phyloP scores from a whole-genome alignment of 1,284 basidiomycete species.

The Tetrapyrgos nigripes region DNA sequence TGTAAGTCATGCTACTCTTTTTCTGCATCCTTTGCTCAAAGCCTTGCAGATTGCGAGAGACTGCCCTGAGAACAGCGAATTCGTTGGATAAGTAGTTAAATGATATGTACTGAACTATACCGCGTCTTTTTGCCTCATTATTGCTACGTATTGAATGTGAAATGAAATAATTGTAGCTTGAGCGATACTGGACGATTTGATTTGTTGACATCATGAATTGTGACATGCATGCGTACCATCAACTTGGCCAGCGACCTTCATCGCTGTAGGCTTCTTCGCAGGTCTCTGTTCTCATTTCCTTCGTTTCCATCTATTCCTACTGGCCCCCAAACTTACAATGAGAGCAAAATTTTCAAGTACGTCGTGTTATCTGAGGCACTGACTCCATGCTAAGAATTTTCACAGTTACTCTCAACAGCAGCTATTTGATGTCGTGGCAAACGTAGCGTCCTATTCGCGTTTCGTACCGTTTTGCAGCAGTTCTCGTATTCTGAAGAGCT shows the following conservation, averaged over 20 bases:
- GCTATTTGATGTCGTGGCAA: constrained; percentile 87
- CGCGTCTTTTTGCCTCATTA: constrained; percentile 1
- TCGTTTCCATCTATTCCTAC: constrained; percentile 17
- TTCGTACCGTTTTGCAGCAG: constrained; percentile 92
- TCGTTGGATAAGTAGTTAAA: constrained; percentile 41
- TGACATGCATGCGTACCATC: constrained; percentile 7
- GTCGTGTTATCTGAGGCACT: constrained; percentile 36
- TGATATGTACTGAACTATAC: constrained; percentile 1
- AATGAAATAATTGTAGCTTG: not conserved
- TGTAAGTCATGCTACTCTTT: constrained; percentile 48
- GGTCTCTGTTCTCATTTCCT: constrained; percentile 47
- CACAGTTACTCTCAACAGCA: constrained; percentile 69
- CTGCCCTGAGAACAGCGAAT: constrained; percentile 70
- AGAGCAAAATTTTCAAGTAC: constrained; percentile 77
- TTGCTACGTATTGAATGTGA: constrained; percentile 3
- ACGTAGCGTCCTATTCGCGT: constrained; percentile 84
- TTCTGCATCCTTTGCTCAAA: constrained; percentile 2
- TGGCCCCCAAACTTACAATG: constrained; percentile 44
- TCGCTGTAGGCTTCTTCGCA: constrained; percentile 9
- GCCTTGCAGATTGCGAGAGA: constrained; percentile 73
- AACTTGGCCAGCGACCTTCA: constrained; percentile 9
- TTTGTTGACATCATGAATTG: not conserved
- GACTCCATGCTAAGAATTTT: constrained; percentile 10
- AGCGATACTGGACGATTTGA: not conserved
- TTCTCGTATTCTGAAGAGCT: constrained; percentile 68